A percentile compares a stretch with the other conserved stretches of the same genome.
These are phyloP conservation scores for Grosmannia clavigera DNA, from an alignment of 2,329 filamentous ascomycete genomes.

Conservation along the genomic window DNA sequence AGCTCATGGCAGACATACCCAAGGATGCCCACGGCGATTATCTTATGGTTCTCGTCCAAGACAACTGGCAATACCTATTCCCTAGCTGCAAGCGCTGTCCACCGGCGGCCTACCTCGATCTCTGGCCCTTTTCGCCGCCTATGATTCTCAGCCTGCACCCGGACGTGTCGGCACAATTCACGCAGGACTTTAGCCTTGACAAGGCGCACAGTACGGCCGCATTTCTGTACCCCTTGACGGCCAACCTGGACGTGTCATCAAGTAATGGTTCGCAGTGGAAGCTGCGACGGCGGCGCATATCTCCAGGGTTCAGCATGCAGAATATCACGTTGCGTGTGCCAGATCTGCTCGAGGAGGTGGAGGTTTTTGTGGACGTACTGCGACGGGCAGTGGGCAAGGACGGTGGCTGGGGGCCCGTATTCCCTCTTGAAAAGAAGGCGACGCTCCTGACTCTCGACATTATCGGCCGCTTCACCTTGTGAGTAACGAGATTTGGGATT, in stretches of 20 bases:
- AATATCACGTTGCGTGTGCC: conserved; percentile 22
- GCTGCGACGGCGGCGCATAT: conserved; percentile 20
- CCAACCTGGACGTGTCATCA: conserved; percentile 21
- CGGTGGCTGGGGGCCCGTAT: conserved; percentile 10
- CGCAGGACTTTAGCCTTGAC: conserved; percentile 6
- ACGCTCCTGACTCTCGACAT: conserved; percentile 16
- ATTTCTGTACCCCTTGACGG: conserved; percentile 14
- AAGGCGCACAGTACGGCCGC: conserved; percentile 3
- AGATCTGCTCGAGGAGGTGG: conserved; percentile 18
- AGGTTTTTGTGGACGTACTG: conserved; percentile 16
- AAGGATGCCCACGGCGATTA: conserved; percentile 13
- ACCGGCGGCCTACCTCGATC: conserved; percentile 9
- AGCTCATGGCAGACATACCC: conserved; percentile 10
- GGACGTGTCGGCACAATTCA: conserved; percentile 8
- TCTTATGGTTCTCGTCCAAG: conserved; percentile 11
- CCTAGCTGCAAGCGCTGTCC: conserved; percentile 4
- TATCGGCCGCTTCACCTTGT: conserved; percentile 14
- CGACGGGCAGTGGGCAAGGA: conserved; percentile 11
- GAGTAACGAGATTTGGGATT: background rate
- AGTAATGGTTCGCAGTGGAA: conserved; percentile 26
- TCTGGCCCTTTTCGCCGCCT: conserved; percentile 9
- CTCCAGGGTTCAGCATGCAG: conserved; percentile 23
- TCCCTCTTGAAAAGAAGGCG: conserved; percentile 14
- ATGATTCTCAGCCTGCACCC: conserved; percentile 11
- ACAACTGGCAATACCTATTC: conserved; percentile 13